phyloP scores from a whole-genome alignment of 2,329 filamentous ascomycete species.

The Aspergillaceae sp. region DNA sequence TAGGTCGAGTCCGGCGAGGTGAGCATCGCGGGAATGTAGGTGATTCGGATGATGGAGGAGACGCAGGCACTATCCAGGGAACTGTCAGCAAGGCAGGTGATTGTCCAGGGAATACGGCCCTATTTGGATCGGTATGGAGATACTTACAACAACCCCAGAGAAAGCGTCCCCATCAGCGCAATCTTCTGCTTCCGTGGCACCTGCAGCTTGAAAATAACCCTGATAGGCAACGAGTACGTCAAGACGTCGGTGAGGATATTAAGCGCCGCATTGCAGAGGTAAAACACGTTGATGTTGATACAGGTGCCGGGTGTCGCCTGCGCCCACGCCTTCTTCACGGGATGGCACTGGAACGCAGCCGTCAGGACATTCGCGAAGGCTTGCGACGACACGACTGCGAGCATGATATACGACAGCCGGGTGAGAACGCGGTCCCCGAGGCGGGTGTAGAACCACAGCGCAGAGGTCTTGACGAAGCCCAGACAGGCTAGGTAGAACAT shows the following conservation, averaged over 20 bases:
- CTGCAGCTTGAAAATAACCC: slow-evolving; percentile 38
- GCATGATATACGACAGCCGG: slow-evolving; percentile 31
- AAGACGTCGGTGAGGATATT: slow-evolving; percentile 54
- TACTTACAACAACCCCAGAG: slow-evolving; percentile 40
- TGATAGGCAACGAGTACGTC: slow-evolving; percentile 46
- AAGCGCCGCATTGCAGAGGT: slow-evolving; percentile 48
- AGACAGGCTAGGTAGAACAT: slow-evolving; percentile 43
- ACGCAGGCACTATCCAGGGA: slow-evolving; percentile 32
- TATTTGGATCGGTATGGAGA: not conserved
- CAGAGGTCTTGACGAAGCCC: slow-evolving; percentile 43
- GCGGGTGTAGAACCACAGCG: slow-evolving; percentile 39
- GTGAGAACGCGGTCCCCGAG: slow-evolving; percentile 33
- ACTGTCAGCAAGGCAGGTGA: not conserved
- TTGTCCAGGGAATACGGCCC: not conserved
- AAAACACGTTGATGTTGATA: slow-evolving; percentile 42
- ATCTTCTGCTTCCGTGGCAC: slow-evolving; percentile 42
- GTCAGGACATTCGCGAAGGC: slow-evolving; percentile 35
- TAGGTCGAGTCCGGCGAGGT: slow-evolving; percentile 27
- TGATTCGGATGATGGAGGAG: slow-evolving; percentile 41
- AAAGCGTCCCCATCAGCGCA: slow-evolving; percentile 42
- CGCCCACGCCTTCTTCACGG: slow-evolving; percentile 35
- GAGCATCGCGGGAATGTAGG: slow-evolving; percentile 38
- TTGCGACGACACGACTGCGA: slow-evolving; percentile 33
- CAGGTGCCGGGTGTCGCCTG: slow-evolving; percentile 31
- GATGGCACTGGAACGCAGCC: slow-evolving; percentile 39